A percentile compares a stretch with the other conserved stretches of the same genome.
phyloP scores from a whole-genome alignment of 2,329 filamentous ascomycete genomes.

The Alternaria ethzedia region DNA sequence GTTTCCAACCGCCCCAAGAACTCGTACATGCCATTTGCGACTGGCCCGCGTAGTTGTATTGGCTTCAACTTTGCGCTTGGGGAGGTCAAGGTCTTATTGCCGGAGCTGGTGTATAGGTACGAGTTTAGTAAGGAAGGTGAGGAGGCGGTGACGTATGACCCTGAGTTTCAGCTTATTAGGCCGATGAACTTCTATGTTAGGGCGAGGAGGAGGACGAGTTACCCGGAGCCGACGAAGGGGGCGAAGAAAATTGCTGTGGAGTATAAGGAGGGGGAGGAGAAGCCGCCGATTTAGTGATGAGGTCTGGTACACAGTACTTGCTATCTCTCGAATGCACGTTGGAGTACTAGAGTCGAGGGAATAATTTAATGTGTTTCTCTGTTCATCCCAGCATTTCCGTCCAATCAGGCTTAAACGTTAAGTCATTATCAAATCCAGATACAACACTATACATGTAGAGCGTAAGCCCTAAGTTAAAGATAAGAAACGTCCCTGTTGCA shows the following conservation, averaged over 20 bases:
- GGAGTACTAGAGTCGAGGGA: too few species aligned
- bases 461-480: too few species aligned
- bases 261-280: slow-evolving; percentile 15
- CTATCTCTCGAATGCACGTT: too few species aligned
- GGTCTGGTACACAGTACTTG: too few species aligned
- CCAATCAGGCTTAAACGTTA: too few species aligned
- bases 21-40: slow-evolving; percentile 20
- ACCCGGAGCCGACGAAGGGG: slow-evolving; percentile 1
- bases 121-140: slow-evolving; percentile 15
- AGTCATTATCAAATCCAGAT: too few species aligned
- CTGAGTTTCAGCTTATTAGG: slow-evolving; percentile 18
- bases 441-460: too few species aligned
- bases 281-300: slow-evolving; percentile 6
- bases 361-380: too few species aligned
- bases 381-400: too few species aligned
- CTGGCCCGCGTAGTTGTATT: slow-evolving; percentile 17
- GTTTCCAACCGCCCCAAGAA: slow-evolving; percentile 40
- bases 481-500: too few species aligned
- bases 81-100: slow-evolving; percentile 15
- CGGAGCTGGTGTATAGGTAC: slow-evolving; percentile 16
- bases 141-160: slow-evolving; percentile 17
- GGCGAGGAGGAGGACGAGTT: slow-evolving; percentile 16
- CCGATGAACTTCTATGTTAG: slow-evolving; percentile 22
- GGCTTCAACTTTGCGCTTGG: slow-evolving; percentile 21
- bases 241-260: slow-evolving; percentile 19